These are phyloP conservation scores for Pleurotus citrinopileatus DNA, from an alignment of 768 basidiomycete genomes.

Conservation along the genomic window DNA sequence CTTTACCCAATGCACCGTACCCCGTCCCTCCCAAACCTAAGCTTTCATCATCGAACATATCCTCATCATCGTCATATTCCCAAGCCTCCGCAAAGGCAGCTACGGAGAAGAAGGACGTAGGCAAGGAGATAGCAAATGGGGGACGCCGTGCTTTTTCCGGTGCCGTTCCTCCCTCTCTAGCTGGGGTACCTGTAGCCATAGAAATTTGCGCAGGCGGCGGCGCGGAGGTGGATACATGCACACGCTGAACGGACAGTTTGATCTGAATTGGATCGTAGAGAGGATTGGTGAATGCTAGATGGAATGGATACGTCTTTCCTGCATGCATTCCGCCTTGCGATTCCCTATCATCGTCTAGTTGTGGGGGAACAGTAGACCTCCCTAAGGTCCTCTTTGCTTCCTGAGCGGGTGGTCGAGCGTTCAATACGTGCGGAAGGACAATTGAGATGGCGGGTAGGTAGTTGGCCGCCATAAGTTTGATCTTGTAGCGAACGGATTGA, in stretches of 20 bases:
- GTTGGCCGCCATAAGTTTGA: constrained; percentile 94
- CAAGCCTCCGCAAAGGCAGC: constrained; percentile 94
- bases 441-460: constrained; percentile 88
- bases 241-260: constrained; percentile 74
- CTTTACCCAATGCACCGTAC: constrained; percentile 18
- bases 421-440: constrained; percentile 56
- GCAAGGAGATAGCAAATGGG: constrained; percentile 80
- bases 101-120: constrained; percentile 74
- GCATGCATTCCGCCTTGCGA: constrained; percentile 50
- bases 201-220: constrained; percentile 31
- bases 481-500: constrained; percentile 91
- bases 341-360: constrained; percentile 36
- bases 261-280: constrained; percentile 95
- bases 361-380: constrained; percentile 34
- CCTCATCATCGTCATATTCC: constrained; percentile 98
- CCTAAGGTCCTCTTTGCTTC: constrained; percentile 37
- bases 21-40: constrained; percentile 33
- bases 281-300: constrained; percentile 90
- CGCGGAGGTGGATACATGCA: constrained; percentile 41
- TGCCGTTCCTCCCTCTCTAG: constrained; percentile 17
- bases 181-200: neutral
- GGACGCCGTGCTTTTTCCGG: constrained; percentile 61
- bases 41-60: constrained; percentile 79
- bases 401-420: constrained; percentile 36
- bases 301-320: constrained; percentile 83